Base-by-base conservation (phyloP, 306 rosid species). In the Rubus parviflorus region DNA sequence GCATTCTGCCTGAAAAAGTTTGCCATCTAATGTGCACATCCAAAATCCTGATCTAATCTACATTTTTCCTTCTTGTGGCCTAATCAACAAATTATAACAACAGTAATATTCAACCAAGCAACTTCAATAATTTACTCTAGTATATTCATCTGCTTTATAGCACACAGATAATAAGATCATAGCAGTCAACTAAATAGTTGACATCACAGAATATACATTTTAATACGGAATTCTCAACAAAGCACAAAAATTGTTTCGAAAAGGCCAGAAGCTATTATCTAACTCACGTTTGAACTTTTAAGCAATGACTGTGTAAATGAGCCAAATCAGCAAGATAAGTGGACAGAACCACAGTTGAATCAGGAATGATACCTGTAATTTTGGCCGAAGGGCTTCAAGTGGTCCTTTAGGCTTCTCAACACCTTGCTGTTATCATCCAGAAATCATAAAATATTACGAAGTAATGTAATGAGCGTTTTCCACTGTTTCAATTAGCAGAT, bases 381-480 rank as follows among this genome's bases (percentile, higher is more conserved):
- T 94, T 9, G 97, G 97, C 84, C 97, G 88, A 79, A 95, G 93
- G 74, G 97, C 97, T 87, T 95, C 92, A 43, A 92, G 92, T 64
- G 99, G 99, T 85, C 97, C 99, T 88, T 95, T 95, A 45, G 99
- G 99, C 86, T 95, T 95, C 81, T 86, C 90, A 41, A 85, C 97
- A 1, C 97, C 97, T 92, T 95, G 97, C 97, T 95, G 88, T 87
- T 84, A 72, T 74, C 67, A 79, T 37, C 12, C 51, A 84, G 78
- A 74, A 79, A 14, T 12, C 16, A 56, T 56, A 6, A 56, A 58
- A 58, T 43, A 5, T 23, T 75, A 51, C 76, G 9, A 60, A 52
- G 35, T 25, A 77, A 81, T 69, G 71, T 48, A 56, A 22, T 68
- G 58, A 54, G 40, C 11, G 25, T 81, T 68, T 23, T 4, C 8